A percentile compares a stretch with the other conserved stretches of the same genome.
These are phyloP conservation scores for Capsella rubella DNA, from an alignment of 441 rosid species.

Conservation along the genomic window DNA sequence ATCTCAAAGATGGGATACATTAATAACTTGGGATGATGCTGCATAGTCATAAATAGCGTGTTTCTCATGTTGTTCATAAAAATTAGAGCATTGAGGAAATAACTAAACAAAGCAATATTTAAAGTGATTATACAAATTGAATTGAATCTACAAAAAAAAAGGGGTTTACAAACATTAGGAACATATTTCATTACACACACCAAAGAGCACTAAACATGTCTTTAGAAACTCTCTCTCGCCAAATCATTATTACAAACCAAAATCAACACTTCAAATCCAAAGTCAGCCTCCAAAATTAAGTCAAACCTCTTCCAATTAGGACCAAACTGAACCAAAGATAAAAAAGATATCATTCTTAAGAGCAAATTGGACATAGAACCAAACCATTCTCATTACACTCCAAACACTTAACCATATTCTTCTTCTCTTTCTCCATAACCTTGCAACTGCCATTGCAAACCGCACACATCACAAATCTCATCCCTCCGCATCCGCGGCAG, in stretches of 20 bases:
- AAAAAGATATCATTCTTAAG: conserved; percentile 26
- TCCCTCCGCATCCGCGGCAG: conserved; percentile 57
- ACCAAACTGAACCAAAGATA: not conserved
- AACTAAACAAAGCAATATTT: not conserved
- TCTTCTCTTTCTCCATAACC: conserved; percentile 47
- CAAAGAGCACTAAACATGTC: conserved; percentile 5
- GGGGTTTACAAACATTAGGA: conserved; percentile 27
- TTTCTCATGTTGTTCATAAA: not conserved
- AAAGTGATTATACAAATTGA: conserved; percentile 23
- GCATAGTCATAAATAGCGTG: too few relatives aligned
- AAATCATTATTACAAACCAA: conserved; percentile 30
- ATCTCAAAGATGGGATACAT: too few relatives aligned
- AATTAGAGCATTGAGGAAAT: not conserved
- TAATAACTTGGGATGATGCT: too few relatives aligned
- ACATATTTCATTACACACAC: conserved; percentile 10
- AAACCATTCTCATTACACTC: conserved; percentile 74
- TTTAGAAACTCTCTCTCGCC: conserved; percentile 5
- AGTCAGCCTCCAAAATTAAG: conserved; percentile 14
- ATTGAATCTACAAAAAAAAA: conserved; percentile 10
- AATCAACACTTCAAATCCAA: conserved; percentile 19
- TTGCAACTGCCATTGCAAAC: conserved; percentile 64
- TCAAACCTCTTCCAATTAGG: not conserved
- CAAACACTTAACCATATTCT: conserved; percentile 48
- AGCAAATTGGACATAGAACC: conserved; percentile 58
- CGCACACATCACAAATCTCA: conserved; percentile 61